Evolutionary conservation across 805 yeast genomes (phyloP), one percentile per base, ranked within the genome.

Genomic region (Hanseniaspora clermontiae): DNA sequence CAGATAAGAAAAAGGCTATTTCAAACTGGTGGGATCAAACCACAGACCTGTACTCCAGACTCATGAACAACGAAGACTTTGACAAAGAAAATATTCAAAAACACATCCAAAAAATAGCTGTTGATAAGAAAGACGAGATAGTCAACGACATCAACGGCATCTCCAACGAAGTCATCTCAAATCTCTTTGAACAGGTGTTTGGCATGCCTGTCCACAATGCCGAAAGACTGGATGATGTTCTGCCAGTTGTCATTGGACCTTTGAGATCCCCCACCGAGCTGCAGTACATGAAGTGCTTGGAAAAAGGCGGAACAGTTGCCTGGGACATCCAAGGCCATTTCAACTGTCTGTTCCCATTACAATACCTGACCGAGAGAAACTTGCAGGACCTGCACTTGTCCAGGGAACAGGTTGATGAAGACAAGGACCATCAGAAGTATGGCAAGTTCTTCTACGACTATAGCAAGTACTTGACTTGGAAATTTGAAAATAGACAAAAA

Each of bases 261-360:
- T 51, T 51, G 10, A 57, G 39, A 15, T 31, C 34, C 14, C 95
- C 95, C 2, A 71, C 82, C 0, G 71, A 77, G 2, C 67, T 74
- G 51, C 77, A 79, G 59, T 87, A 82, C 66, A 73, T 77, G 53
- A 74, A 77, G 48, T 91, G 97, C 68, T 62, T 77, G 59, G 77
- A 77, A 20, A 70, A 76, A 38, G 71, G 80, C 9, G 97, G 98
- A 3, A 70, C 77, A 7, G 78, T 87, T 0, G 82, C 81, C 12
- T 91, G 97, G 96, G 95, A 88, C 65, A 70, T 78, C 39, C 74
- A 77, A 24, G 97, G 97, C 0, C 78, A 82, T 67, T 91, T 97
- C 97, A 78, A 90, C 65, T 91, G 97, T 70, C 71, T 91, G 48
- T 84, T 90, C 68, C 95, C 96, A 12, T 74, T 75, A 64, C 69